Percentiles rank a stretch among this genome's conserved stretches.
Evolutionary conservation across 345 rosid genomes (phyloP).

Genomic region (Turnera subulata): DNA sequence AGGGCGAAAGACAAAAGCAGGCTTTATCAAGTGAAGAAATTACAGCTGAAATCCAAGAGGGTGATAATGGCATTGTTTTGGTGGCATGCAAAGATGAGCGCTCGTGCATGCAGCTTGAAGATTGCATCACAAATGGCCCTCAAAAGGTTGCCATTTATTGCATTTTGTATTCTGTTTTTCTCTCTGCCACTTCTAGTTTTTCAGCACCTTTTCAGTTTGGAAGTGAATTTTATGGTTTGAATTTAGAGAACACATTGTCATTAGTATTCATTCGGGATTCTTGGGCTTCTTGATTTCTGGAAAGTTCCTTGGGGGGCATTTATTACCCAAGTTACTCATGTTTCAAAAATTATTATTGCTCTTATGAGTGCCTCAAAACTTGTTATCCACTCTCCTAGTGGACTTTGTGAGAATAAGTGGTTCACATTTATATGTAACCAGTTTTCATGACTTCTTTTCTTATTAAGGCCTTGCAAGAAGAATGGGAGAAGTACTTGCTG

Average conservation of each 20-base stretch:
- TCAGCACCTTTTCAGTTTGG: too few species aligned
- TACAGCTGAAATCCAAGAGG: conserved; percentile 36
- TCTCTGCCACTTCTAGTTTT: not conserved
- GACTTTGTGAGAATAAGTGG: too few species aligned
- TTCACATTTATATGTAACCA: not conserved
- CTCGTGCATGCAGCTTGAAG: conserved; percentile 97
- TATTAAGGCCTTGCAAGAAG: conserved; percentile 82
- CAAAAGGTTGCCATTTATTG: conserved; percentile 63
- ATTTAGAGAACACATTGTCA: too few species aligned
- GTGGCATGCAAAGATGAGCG: conserved; percentile 95
- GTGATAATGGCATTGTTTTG: conserved; percentile 57
- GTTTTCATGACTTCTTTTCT: conserved; percentile 1
- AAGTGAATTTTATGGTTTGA: too few species aligned
- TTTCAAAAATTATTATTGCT: too few species aligned
- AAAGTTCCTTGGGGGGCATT: too few species aligned
- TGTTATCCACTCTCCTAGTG: too few species aligned
- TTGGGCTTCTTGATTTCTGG: too few species aligned
- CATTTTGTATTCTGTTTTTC: not conserved
- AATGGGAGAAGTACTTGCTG: conserved; percentile 86
- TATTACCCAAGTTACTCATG: too few species aligned
- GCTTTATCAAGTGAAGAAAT: conserved; percentile 32
- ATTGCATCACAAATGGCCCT: conserved; percentile 61
- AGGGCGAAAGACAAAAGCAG: conserved; percentile 66
- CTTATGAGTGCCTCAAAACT: too few species aligned
- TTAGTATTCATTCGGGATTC: too few species aligned